Conservation (phyloP, 2,329 filamentous ascomycete species). For the Dactylellina drechsleri region DNA sequence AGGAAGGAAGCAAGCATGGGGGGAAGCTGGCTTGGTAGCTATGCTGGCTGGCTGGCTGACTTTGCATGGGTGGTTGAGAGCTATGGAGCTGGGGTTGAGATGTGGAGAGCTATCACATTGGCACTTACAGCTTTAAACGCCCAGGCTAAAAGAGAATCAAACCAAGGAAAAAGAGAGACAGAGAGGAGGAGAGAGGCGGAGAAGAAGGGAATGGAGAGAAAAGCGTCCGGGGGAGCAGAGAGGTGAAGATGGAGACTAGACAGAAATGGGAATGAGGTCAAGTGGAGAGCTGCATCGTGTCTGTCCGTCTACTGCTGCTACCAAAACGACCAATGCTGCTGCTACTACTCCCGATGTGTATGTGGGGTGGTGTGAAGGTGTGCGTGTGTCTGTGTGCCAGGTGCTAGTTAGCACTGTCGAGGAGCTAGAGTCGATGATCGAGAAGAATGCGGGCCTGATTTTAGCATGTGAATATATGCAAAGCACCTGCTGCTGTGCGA, state of each 20-base stretch:
- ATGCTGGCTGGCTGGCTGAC: background rate
- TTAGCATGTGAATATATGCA: background rate
- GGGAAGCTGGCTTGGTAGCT: conserved; percentile 1
- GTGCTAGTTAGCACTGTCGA: conserved; percentile 15
- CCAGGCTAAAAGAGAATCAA: background rate
- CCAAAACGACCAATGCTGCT: too few relatives aligned
- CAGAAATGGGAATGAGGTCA: conserved; percentile 53
- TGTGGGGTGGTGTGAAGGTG: too few relatives aligned
- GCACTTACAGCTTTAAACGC: conserved; percentile 11
- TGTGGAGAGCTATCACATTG: conserved; percentile 21
- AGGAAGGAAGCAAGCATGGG: background rate
- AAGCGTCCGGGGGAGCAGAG: background rate
- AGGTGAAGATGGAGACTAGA: conserved; percentile 27
- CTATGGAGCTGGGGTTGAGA: conserved; percentile 6
- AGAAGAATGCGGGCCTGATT: conserved; percentile 1
- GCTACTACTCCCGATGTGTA: too few relatives aligned
- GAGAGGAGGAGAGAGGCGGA: conserved; percentile 17
- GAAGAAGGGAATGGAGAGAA: conserved; percentile 17
- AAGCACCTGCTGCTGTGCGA: conserved; percentile 5
- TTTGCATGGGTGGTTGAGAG: conserved; percentile 1
- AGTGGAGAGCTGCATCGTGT: conserved; percentile 43
- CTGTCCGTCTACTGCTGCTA: conserved; percentile 8
- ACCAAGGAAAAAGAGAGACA: background rate
- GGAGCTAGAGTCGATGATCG: conserved; percentile 11
- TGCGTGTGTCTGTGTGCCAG: too few relatives aligned